Evolutionary conservation across 2,329 filamentous ascomycete genomes (phyloP).

Genomic region (Cladosporium austrohemisphaericum): DNA sequence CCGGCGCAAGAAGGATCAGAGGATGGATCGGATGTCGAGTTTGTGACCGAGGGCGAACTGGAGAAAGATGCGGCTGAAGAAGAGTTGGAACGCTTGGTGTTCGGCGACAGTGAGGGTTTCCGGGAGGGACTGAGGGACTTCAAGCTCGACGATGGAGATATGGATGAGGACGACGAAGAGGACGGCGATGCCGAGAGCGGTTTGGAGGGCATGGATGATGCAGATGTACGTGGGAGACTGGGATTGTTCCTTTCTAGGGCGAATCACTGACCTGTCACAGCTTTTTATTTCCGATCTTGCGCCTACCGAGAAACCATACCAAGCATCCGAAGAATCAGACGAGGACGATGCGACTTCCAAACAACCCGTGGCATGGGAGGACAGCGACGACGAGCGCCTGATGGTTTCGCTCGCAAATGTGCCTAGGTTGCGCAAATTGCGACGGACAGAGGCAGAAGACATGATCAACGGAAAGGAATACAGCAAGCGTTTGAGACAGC

Average conservation of each 20-base stretch:
- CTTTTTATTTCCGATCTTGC: slow-evolving; percentile 80
- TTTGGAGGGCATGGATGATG: slow-evolving; percentile 68
- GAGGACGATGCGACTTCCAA: slow-evolving; percentile 39
- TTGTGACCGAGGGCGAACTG: slow-evolving; percentile 26
- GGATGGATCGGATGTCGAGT: slow-evolving; percentile 29
- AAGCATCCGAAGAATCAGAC: slow-evolving; percentile 38
- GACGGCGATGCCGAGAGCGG: slow-evolving; percentile 28
- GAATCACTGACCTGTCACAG: slow-evolving; percentile 32
- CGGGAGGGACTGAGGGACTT: slow-evolving; percentile 65
- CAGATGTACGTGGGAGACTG: slow-evolving; percentile 51
- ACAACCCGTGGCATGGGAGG: slow-evolving; percentile 72
- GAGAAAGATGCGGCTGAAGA: slow-evolving; percentile 31
- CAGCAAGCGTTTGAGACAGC: slow-evolving; percentile 70
- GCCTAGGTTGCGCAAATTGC: slow-evolving; percentile 74
- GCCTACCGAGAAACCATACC: slow-evolving; percentile 36
- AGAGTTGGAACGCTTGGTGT: slow-evolving; percentile 68
- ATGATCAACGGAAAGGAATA: slow-evolving; percentile 85
- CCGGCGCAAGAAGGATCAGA: slow-evolving; percentile 14
- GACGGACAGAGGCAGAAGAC: slow-evolving; percentile 78
- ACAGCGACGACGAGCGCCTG: slow-evolving; percentile 91
- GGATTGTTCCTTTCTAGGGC: neutral
- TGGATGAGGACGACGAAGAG: slow-evolving; percentile 46
- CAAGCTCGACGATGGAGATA: slow-evolving; percentile 38
- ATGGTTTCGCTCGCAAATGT: slow-evolving; percentile 76
- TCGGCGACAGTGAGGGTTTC: slow-evolving; percentile 84